These are phyloP conservation scores for Termitomyces sp. DNA, from an alignment of 768 basidiomycete genomes.

Conservation along the genomic window DNA sequence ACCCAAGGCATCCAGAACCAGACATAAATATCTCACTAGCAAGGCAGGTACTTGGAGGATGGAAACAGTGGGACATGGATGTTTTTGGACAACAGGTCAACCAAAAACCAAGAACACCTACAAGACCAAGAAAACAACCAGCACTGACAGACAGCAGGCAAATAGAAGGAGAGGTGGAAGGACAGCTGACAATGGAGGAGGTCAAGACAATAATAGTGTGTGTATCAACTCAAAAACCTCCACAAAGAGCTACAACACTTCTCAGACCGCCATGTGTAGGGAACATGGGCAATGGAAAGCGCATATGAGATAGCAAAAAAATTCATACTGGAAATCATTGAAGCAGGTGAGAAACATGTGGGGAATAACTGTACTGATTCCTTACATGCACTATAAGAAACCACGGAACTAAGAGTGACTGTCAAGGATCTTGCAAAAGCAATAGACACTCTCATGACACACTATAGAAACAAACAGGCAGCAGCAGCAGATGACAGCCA, in stretches of 20 bases:
- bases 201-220: background rate
- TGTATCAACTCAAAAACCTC: background rate
- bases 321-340: background rate
- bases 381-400: background rate
- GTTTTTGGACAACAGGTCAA: no score
- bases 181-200: background rate
- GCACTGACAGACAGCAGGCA: no score
- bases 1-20: no score
- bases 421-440: background rate
- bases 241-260: background rate
- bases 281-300: background rate
- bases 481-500: no score
- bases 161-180: no score
- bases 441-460: background rate
- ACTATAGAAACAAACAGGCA: background rate
- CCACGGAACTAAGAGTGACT: background rate
- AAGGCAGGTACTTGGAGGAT: no score
- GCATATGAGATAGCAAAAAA: background rate
- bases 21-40: no score
- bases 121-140: no score
- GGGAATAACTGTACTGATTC: background rate
- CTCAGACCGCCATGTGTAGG: background rate
- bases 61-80: no score
- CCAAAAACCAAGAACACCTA: no score
- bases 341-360: background rate